Base-by-base conservation (phyloP, 1,139 yeast species). In the Diutina neorugosa region DNA sequence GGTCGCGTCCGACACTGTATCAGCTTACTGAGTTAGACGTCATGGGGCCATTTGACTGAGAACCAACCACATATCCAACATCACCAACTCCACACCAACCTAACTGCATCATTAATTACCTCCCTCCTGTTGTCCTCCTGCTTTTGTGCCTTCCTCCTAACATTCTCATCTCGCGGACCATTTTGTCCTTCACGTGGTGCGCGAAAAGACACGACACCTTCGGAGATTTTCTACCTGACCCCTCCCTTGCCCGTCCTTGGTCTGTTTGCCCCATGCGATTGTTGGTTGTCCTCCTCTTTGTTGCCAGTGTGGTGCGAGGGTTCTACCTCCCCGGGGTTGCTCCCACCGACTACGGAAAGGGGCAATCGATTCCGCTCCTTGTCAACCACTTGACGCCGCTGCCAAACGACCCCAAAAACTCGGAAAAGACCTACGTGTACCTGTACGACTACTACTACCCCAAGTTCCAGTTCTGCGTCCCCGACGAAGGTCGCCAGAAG, bases 291-390 rank as follows among this genome's bases (percentile, higher is more conserved):
- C 25, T 48, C 20, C 21, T 18, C 18, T 18, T 48, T 19, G 51
- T 42, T n/a, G 41, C 41, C n/a, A 19, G 51, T 19, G 25, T 48
- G 19, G 51, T 34, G 12, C n/a, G 25, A 11, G 60, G 60, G 16
- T 91, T 91, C 69, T 91, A 91, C 65, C 74, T 93, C 57, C 98
- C 98, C 0, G 98, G 98, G 12, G 94, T 90, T 34, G 95, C 97
- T 0, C 98, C 98, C 19, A 86, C 94, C 1, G 85, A 91, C 55
- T 93, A 91, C 65, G 74, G 78, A 52, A 73, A 78, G 57, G 90
- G 84, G 53, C 94, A 90, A 54, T 61, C 62, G 2, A 83, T 93
- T 52, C 91, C 95, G 5, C 71, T 93, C 55, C 71, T 84, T 54
- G 98, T 93, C 48, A 93, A 93, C 65, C 94, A 90, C 62, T 78